Evolutionary conservation across 2,329 filamentous ascomycete species (phyloP).

Genomic region (Elsinoe perseae): DNA sequence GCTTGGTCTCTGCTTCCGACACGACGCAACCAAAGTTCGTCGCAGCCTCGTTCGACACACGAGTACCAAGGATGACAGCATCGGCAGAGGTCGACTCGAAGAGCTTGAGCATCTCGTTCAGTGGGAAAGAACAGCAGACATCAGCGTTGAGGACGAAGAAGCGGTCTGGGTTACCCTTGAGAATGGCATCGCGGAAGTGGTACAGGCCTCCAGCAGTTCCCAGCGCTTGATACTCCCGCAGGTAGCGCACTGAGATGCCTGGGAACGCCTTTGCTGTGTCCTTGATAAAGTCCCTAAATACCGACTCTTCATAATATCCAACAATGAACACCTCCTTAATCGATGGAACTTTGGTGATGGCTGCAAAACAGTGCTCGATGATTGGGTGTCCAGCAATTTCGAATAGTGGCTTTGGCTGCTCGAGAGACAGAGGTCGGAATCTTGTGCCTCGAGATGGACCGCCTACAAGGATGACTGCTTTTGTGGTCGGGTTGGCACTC

Average conservation of each 20-base stretch:
- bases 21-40: conserved; percentile 98
- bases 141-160: conserved; percentile 98
- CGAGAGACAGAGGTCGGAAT: conserved; percentile 88
- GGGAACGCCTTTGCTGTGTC: conserved; percentile 78
- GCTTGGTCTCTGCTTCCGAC: conserved; percentile 84
- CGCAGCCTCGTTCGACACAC: conserved; percentile 82
- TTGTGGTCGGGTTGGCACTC: conserved; percentile 56
- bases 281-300: conserved; percentile 98
- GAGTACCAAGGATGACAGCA: conserved; percentile 89
- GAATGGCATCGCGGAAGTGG: conserved; percentile 97
- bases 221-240: conserved; percentile 93
- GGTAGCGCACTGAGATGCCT: conserved; percentile 82
- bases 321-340: conserved; percentile 97
- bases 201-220: conserved; percentile 95
- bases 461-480: conserved; percentile 86
- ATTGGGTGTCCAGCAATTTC: conserved; percentile 97
- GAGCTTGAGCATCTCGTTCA: conserved; percentile 89
- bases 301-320: conserved; percentile 95
- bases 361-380: conserved; percentile 93
- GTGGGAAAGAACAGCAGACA: conserved; percentile 96
- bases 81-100: conserved; percentile 94
- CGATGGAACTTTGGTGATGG: conserved; percentile 80
- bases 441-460: conserved; percentile 82
- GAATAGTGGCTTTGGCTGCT: conserved; percentile 87
- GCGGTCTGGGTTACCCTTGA: conserved; percentile 88